Conservation (phyloP, 192 early-diverging fungal species). For the Linnemannia exigua region DNA sequence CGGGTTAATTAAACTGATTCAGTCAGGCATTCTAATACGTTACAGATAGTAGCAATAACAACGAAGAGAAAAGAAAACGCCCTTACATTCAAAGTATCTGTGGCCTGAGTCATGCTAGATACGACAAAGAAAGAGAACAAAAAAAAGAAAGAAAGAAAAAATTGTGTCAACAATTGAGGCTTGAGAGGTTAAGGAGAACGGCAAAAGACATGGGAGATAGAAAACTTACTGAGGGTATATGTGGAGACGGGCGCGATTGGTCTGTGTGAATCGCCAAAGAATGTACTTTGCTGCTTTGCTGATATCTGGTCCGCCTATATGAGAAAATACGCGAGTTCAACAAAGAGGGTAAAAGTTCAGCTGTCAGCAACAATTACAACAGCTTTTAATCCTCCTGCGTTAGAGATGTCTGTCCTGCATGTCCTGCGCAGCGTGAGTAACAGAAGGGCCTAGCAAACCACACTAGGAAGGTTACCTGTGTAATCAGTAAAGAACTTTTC, state of each 20-base stretch:
- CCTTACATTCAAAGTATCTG: conserved; percentile 86
- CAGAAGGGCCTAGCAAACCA: background rate
- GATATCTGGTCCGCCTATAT: conserved; percentile 66
- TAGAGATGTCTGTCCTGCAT: background rate
- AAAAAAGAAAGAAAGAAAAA: background rate
- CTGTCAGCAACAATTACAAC: background rate
- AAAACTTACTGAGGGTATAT: conserved; percentile 84
- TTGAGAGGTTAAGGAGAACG: background rate
- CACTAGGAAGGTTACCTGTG: conserved; percentile 45
- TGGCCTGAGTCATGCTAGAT: conserved; percentile 85
- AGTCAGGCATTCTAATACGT: no score
- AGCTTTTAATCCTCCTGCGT: background rate
- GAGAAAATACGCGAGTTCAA: background rate
- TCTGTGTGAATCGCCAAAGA: conserved; percentile 89
- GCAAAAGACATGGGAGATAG: background rate
- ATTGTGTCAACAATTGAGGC: background rate
- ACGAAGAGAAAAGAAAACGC: no score
- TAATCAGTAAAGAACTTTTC: conserved; percentile 93
- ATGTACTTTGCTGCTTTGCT: conserved; percentile 91
- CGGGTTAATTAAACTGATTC: background rate
- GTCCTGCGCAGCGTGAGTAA: background rate
- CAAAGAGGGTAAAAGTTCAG: background rate
- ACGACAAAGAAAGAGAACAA: conserved; percentile 13
- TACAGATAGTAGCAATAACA: no score
- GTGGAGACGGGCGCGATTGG: conserved; percentile 75